Conservation (phyloP, 108 stramenopile genomes). For the Nitzschia inconspicua region DNA sequence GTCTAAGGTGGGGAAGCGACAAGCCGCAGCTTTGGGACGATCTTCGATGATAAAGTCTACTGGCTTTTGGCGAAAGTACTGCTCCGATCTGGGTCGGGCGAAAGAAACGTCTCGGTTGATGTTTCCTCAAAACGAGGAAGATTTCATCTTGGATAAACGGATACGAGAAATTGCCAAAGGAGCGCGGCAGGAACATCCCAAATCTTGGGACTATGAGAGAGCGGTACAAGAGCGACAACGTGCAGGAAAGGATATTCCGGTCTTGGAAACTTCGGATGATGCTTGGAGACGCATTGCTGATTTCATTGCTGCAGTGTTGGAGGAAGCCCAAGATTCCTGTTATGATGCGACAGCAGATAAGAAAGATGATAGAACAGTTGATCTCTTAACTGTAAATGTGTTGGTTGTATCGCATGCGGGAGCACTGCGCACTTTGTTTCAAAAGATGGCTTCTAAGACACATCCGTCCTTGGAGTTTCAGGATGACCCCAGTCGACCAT, state of each 20-base stretch:
- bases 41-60: neutral
- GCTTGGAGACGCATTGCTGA: conserved; percentile 39
- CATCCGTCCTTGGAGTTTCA: conserved; percentile 2
- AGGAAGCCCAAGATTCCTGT: conserved; percentile 28
- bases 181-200: conserved; percentile 46
- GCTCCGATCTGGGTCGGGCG: conserved; percentile 48
- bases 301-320: conserved; percentile 38
- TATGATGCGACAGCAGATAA: conserved; percentile 1
- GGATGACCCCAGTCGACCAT: neutral
- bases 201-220: conserved; percentile 33
- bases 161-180: conserved; percentile 59
- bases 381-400: conserved; percentile 16
- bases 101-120: conserved; percentile 31
- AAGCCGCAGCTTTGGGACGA: conserved; percentile 19
- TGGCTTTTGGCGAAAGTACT: conserved; percentile 41
- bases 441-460: conserved; percentile 33
- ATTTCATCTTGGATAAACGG: conserved; percentile 36
- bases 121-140: too few relatives aligned
- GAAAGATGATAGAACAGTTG: neutral
- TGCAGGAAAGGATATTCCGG: conserved; percentile 28
- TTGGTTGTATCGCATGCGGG: conserved; percentile 57
- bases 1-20: conserved; percentile 12
- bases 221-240: conserved; percentile 19
- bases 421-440: conserved; percentile 40
- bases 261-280: conserved; percentile 42